A percentile compares a stretch with the other conserved stretches of the same genome.
These are phyloP conservation scores for Coniella lustricola DNA, from an alignment of 2,329 filamentous ascomycete genomes.

Conservation along the genomic window DNA sequence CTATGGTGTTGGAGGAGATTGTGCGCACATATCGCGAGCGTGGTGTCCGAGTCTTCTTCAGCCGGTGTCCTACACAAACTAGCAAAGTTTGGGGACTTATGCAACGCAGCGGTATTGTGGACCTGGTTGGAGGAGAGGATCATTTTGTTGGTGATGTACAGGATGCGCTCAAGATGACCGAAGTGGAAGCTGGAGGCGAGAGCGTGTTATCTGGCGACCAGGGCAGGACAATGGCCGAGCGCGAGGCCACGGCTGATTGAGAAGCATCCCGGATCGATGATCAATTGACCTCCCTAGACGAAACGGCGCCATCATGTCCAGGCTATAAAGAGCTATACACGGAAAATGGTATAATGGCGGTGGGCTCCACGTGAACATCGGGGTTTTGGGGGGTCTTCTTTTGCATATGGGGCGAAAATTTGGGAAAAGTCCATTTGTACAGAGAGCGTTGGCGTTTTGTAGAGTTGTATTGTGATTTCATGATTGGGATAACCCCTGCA, in stretches of 20 bases:
- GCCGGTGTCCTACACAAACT: conserved; percentile 40
- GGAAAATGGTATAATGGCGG: too few relatives aligned
- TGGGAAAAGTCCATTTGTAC: too few relatives aligned
- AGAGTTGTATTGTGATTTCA: too few relatives aligned
- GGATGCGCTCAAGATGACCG: conserved; percentile 74
- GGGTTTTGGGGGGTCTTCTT: too few relatives aligned
- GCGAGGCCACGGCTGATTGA: conserved; percentile 8
- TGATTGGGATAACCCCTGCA: too few relatives aligned
- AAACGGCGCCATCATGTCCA: too few relatives aligned
- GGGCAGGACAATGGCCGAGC: conserved; percentile 14
- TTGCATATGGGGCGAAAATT: too few relatives aligned
- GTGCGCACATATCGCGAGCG: conserved; percentile 71
- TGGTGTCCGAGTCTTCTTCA: conserved; percentile 72
- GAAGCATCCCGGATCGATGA: neutral
- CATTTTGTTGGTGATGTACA: conserved; percentile 81
- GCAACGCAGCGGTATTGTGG: conserved; percentile 74
- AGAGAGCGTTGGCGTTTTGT: too few relatives aligned
- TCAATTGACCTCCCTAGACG: too few relatives aligned
- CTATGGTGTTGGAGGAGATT: conserved; percentile 87
- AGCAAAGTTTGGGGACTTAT: conserved; percentile 66
- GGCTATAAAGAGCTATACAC: too few relatives aligned
- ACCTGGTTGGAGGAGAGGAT: conserved; percentile 65
- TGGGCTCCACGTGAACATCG: too few relatives aligned
- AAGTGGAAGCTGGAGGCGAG: conserved; percentile 53
- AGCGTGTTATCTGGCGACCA: conserved; percentile 3